Evolutionary conservation across 1,284 basidiomycete genomes (phyloP).

Genomic region (Puccinia novopanici): DNA sequence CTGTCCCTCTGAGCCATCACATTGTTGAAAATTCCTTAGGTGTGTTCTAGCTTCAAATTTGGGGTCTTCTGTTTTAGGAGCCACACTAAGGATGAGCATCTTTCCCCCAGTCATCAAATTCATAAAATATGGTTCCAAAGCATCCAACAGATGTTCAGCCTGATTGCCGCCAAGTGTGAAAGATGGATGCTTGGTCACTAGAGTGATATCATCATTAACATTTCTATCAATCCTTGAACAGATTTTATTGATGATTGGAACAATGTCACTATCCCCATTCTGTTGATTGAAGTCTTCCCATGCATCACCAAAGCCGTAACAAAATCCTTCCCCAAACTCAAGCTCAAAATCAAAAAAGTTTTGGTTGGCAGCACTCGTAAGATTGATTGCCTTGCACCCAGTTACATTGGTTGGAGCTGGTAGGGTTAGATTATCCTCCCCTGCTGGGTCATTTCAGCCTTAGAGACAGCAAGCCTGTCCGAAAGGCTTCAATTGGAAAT

Average conservation of each 20-base stretch:
- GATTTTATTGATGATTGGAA: slow-evolving; percentile 5
- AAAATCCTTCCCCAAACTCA: slow-evolving; percentile 28
- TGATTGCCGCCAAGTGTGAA: slow-evolving; percentile 12
- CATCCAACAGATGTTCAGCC: not conserved
- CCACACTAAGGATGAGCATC: not conserved
- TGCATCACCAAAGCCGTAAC: slow-evolving; percentile 30
- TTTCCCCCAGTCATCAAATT: not conserved
- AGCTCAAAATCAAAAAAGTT: slow-evolving; percentile 41
- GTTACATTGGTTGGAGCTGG: slow-evolving; percentile 9
- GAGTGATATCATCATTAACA: slow-evolving; percentile 20
- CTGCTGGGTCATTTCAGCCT: not conserved
- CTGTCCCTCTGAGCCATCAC: slow-evolving; percentile 14
- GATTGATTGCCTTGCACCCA: slow-evolving; percentile 23
- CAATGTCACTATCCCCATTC: not conserved
- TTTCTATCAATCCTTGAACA: slow-evolving; percentile 25
- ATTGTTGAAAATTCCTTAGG: slow-evolving; percentile 12
- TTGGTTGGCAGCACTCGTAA: slow-evolving; percentile 19
- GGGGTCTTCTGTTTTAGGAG: not conserved
- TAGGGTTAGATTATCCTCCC: slow-evolving; percentile 12
- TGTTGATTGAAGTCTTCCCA: slow-evolving; percentile 35
- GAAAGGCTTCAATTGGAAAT: no score
- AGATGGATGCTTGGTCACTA: slow-evolving; percentile 7
- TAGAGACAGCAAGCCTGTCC: no score
- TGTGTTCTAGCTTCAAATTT: not conserved
- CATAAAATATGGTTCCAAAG: not conserved